A percentile compares a stretch with the other conserved stretches of the same genome.
Evolutionary conservation across 164 flowering plant species (phyloP).

Genomic region (Stephania cephalantha): DNA sequence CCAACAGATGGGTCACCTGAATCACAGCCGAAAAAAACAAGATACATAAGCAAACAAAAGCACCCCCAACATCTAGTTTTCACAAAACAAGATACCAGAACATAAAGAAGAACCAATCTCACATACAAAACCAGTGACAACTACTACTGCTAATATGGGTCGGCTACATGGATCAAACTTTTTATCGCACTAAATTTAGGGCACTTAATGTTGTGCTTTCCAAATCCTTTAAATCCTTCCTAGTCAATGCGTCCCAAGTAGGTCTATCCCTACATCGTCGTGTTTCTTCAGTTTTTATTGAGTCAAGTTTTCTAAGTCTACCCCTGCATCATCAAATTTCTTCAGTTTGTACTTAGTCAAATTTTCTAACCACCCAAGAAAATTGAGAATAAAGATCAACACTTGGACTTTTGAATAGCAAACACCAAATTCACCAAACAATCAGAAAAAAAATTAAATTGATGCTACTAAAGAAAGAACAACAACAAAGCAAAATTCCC

Average conservation of each 20-base stretch:
- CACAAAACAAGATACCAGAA: conserved; percentile 2
- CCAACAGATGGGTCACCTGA: conserved; percentile 83
- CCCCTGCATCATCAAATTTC: no score
- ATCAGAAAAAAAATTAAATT: not conserved
- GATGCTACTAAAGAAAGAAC: not conserved
- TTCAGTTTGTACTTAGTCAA: no score
- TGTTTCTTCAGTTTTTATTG: no score
- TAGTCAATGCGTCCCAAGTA: no score
- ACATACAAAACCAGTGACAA: no score
- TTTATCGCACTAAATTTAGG: no score
- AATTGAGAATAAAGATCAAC: not conserved
- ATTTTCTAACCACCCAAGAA: not conserved
- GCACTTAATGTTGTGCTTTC: no score
- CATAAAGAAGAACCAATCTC: not conserved
- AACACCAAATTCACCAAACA: not conserved
- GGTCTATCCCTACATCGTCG: no score
- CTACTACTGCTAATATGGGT: no score
- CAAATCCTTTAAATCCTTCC: no score
- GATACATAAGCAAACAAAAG: not conserved
- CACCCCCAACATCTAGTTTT: not conserved
- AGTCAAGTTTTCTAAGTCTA: no score
- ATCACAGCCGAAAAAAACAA: conserved; percentile 8
- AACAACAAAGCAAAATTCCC: not conserved
- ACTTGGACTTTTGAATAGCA: not conserved
- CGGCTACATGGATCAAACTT: no score